These are phyloP conservation scores for Cryptococcus sp. DNA, from an alignment of 1,284 basidiomycete species.

Conservation along the genomic window DNA sequence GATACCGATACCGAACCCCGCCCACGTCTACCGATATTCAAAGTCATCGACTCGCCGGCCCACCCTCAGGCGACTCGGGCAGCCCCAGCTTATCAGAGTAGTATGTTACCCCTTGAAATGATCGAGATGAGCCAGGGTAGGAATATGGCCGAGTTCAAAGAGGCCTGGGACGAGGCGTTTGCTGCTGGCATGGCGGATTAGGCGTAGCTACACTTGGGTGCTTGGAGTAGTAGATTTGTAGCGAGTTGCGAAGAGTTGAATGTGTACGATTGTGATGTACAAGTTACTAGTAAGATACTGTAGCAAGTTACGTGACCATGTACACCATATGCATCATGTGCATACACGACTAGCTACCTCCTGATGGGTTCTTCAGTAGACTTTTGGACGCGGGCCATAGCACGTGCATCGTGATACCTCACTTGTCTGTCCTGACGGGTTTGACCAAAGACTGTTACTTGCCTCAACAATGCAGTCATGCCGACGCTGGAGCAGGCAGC, in stretches of 20 bases:
- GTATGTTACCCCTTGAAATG: slow-evolving; percentile 90
- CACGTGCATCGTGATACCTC: too few species aligned
- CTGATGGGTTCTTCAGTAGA: too few species aligned
- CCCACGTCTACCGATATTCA: slow-evolving; percentile 58
- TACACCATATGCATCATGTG: too few species aligned
- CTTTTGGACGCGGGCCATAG: too few species aligned
- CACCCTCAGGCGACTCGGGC: slow-evolving; percentile 68
- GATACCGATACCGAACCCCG: not conserved
- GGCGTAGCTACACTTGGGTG: not conserved
- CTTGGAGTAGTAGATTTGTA: not conserved
- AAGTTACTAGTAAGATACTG: too few species aligned
- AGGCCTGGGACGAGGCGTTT: slow-evolving; percentile 46
- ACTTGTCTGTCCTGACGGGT: too few species aligned
- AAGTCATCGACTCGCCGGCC: slow-evolving; percentile 69
- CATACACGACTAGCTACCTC: too few species aligned
- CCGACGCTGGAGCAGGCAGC: too few species aligned
- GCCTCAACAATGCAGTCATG: too few species aligned
- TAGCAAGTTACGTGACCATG: too few species aligned
- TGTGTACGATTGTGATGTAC: too few species aligned
- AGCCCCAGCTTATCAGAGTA: slow-evolving; percentile 75
- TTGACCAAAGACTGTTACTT: too few species aligned
- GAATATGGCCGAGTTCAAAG: slow-evolving; percentile 68
- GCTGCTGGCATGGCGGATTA: slow-evolving; percentile 28
- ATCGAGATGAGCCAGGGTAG: slow-evolving; percentile 73
- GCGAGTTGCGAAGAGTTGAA: not conserved